Evolutionary conservation across 148 eudicot genomes (phyloP).

Genomic region (Rhododendron williamsianum): DNA sequence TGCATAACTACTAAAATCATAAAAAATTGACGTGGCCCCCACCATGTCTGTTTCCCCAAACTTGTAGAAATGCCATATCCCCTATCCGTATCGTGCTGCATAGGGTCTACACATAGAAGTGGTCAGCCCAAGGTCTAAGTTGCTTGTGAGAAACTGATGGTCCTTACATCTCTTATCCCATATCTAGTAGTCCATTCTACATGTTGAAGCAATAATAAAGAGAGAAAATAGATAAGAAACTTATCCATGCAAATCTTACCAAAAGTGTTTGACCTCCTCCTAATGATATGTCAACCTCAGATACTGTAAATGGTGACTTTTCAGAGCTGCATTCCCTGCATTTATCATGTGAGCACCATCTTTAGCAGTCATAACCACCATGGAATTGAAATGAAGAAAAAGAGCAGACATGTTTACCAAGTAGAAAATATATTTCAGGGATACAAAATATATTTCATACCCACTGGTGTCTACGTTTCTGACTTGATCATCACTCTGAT

Average conservation of each 20-base stretch:
- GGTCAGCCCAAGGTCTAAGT: not conserved
- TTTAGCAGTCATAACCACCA: not conserved
- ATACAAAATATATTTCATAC: conserved; percentile 31
- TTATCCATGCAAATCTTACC: conserved; percentile 42
- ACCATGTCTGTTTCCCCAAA: not conserved
- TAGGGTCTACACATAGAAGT: not conserved
- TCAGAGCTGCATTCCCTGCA: conserved; percentile 55
- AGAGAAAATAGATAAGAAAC: not conserved
- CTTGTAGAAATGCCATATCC: not conserved
- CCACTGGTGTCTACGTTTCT: conserved; percentile 38
- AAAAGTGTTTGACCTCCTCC: conserved; percentile 70
- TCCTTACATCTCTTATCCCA: not conserved
- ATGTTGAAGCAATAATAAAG: not conserved
- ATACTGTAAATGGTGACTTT: conserved; percentile 41
- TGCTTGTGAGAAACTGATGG: not conserved
- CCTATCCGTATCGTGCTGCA: not conserved
- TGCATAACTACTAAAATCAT: not conserved
- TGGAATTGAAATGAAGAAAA: not conserved
- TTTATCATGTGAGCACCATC: conserved; percentile 13
- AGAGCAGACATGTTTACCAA: not conserved
- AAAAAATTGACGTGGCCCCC: not conserved
- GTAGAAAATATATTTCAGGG: not conserved
- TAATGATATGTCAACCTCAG: conserved; percentile 71
- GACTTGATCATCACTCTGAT: conserved; percentile 38
- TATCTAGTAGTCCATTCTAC: not conserved